Conservation (phyloP, 2,329 filamentous ascomycete species). For the Fusarium odoratissimum region DNA sequence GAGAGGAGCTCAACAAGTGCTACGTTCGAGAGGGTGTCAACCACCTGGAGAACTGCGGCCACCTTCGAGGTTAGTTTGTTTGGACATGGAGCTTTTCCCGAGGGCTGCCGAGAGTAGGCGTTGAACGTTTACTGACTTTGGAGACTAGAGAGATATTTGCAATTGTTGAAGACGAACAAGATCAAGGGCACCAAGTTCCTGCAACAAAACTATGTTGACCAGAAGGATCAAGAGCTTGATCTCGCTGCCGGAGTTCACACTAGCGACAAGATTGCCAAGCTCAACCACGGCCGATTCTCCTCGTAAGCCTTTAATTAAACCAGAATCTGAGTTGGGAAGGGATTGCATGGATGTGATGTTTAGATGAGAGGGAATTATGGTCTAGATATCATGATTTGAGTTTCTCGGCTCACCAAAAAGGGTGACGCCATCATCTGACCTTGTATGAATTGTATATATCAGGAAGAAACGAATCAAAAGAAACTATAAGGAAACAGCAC, state of each 20-base stretch:
- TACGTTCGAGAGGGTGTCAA: slow-evolving; percentile 87
- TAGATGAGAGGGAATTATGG: slow-evolving; percentile 37
- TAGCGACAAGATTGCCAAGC: slow-evolving; percentile 54
- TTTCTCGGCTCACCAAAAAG: slow-evolving; percentile 30
- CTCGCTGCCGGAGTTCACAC: slow-evolving; percentile 54
- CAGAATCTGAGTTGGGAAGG: slow-evolving; percentile 4
- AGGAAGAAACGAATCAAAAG: slow-evolving; percentile 45
- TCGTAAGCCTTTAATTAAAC: slow-evolving; percentile 38
- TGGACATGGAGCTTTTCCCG: background rate
- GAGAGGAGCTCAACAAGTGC: slow-evolving; percentile 87
- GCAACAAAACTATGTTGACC: slow-evolving; percentile 79
- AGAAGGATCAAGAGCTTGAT: slow-evolving; percentile 59
- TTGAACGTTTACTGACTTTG: slow-evolving; percentile 25
- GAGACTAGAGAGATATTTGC: slow-evolving; percentile 77
- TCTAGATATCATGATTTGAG: slow-evolving; percentile 36
- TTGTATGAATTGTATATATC: slow-evolving; percentile 52
- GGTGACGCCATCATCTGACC: slow-evolving; percentile 38
- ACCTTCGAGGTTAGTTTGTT: slow-evolving; percentile 76
- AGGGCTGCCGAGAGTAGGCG: background rate
- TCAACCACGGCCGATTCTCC: slow-evolving; percentile 51
- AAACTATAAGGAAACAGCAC: slow-evolving; percentile 11
- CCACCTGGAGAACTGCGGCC: slow-evolving; percentile 87
- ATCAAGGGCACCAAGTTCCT: slow-evolving; percentile 83
- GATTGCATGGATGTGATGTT: slow-evolving; percentile 25
- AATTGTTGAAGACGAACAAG: slow-evolving; percentile 80